Base-by-base conservation (phyloP, 2,329 filamentous ascomycete species). In the Chaetothyriales sp. region DNA sequence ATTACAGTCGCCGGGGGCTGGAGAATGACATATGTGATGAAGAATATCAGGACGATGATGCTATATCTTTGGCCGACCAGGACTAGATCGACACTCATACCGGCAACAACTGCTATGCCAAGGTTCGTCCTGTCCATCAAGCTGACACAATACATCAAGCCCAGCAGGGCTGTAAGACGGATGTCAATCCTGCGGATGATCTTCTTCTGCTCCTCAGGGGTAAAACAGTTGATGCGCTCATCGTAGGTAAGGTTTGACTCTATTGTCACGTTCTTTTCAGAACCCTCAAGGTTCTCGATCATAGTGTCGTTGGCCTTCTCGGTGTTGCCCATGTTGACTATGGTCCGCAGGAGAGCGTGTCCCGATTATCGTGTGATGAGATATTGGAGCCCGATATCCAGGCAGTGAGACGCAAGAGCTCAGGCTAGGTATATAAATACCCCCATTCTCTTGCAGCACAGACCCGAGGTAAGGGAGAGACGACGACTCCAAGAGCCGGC, bases 111-210 rank as follows among this genome's bases (percentile, higher is more conserved):
- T 43, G 85, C 85, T 19, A 80, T 73, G n/a, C 78, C 79, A 63
- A 89, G 69, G 66, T 90, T 90, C 2, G 84, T 87, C 25, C 86
- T 75, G 63, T 92, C 86, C 80, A 90, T 86, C 55, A 90, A 70
- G 56, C 78, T 84, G 60, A 86, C 74, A 64, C 83, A 86, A 66
- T 89, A 89, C 68, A 88, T 76, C 57, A 75, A 64, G 18, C 82
- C 82, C 4, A 81, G 77, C 1, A 76, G 81, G 4, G 76, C 63
- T 37, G 85, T 77, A 2, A 85, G 70, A 2, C 82, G 78, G 29
- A 73, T 70, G 66, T 94, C 86, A 59, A 92, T 72, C 10, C 80
- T 78, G 53, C 76, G 74, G 46, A 88, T 80, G 61, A 92, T 86
- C 44, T 69, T 75, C 63, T 72, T 78, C 68, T 85, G 78, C 67